Evolutionary conservation across 192 early-diverging fungal species (phyloP).

Genomic region (Coemansia sp.): DNA sequence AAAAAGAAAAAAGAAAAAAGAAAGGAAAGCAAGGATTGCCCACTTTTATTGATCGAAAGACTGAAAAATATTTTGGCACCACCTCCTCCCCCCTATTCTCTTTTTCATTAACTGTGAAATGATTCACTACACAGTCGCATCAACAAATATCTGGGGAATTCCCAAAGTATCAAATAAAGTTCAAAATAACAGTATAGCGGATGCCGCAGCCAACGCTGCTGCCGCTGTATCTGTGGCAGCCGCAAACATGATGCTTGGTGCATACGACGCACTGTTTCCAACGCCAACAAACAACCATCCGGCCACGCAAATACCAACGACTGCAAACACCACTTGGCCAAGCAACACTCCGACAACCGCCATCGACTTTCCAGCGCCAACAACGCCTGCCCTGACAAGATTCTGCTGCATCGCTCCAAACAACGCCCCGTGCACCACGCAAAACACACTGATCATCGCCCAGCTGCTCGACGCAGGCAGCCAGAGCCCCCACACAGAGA

Average conservation of each 20-base stretch:
- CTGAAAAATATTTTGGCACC: no score
- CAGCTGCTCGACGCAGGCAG: constrained; percentile 23
- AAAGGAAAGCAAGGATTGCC: no score
- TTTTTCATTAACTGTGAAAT: no score
- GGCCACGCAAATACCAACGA: constrained; percentile 12
- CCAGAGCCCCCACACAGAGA: constrained; percentile 34
- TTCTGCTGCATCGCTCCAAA: constrained; percentile 10
- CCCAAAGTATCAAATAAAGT: no score
- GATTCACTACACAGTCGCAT: no score
- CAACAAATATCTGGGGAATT: no score
- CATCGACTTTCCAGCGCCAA: neutral
- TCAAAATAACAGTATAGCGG: neutral
- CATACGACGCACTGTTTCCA: constrained; percentile 8
- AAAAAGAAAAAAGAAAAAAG: neutral
- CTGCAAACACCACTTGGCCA: neutral
- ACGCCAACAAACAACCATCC: constrained; percentile 22
- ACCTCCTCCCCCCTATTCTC: no score
- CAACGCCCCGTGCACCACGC: constrained; percentile 14
- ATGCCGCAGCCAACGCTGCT: neutral
- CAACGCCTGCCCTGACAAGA: neutral
- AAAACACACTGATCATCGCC: constrained; percentile 16
- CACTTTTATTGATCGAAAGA: no score
- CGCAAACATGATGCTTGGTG: constrained; percentile 9
- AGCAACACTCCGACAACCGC: neutral
- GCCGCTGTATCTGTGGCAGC: neutral